Evolutionary conservation across 345 rosid genomes (phyloP).

Genomic region (Eucalyptus grandis): DNA sequence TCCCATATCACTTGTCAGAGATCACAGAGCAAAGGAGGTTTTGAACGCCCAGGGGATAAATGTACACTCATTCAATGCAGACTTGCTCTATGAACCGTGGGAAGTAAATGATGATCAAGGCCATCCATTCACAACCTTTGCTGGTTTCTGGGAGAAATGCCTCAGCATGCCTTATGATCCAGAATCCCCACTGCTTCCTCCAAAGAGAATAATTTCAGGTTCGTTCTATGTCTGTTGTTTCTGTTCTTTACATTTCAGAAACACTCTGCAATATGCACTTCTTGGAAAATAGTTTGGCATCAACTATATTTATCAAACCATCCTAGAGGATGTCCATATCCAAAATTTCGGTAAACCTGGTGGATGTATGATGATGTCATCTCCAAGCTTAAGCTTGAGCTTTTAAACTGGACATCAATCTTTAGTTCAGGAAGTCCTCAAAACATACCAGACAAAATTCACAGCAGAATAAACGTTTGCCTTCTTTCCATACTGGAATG

Average conservation of each 20-base stretch:
- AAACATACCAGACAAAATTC: not conserved
- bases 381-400: not conserved
- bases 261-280: not conserved
- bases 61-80: constrained; percentile 81
- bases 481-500: not conserved
- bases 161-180: constrained; percentile 98
- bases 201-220: constrained; percentile 92
- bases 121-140: constrained; percentile 62
- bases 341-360: not conserved
- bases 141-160: constrained; percentile 87
- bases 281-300: not conserved
- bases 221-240: not conserved
- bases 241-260: not conserved
- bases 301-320: not conserved
- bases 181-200: constrained; percentile 95
- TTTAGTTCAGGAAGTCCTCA: not conserved
- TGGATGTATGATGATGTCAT: not conserved
- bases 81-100: constrained; percentile 99
- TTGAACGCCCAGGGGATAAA: constrained; percentile 63
- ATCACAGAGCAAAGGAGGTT: constrained; percentile 82
- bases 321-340: not conserved
- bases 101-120: constrained; percentile 81
- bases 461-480: not conserved
- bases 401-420: not conserved
- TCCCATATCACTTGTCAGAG: constrained; percentile 88